Evolutionary conservation across 2,329 filamentous ascomycete genomes (phyloP).

Genomic region (Colletotrichum viniferum): DNA sequence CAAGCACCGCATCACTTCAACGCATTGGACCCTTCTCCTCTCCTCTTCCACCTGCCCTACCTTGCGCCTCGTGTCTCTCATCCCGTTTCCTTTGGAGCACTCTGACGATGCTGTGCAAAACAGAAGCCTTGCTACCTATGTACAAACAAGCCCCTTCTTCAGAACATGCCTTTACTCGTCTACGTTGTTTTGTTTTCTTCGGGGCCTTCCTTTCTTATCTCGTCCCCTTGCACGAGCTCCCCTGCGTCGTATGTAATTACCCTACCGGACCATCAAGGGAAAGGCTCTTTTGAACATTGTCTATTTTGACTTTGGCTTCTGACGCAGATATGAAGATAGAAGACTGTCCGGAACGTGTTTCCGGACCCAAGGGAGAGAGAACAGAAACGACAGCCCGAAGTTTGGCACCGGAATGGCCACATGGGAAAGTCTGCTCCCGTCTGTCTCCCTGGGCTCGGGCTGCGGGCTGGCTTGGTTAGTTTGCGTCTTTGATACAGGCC

Average conservation of each 20-base stretch:
- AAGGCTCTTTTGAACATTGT: not conserved
- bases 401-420: constrained; percentile 5
- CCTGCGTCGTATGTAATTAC: not conserved
- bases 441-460: not conserved
- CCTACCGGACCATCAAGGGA: not conserved
- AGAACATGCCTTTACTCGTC: not conserved
- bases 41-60: not conserved
- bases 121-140: not conserved
- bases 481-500: not conserved
- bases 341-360: not conserved
- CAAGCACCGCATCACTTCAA: not conserved
- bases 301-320: not conserved
- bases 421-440: constrained; percentile 2
- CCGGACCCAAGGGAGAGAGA: not conserved
- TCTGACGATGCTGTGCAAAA: not conserved
- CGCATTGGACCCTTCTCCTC: not conserved
- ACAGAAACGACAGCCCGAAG: constrained; percentile 1
- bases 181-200: not conserved
- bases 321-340: not conserved
- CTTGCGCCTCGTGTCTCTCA: not conserved
- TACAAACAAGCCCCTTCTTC: not conserved
- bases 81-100: not conserved
- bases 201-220: not conserved
- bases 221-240: not conserved
- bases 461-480: not conserved